Evolutionary conservation across 257 asterid genomes (phyloP).

Genomic region (Fraxinus pennsylvanica): DNA sequence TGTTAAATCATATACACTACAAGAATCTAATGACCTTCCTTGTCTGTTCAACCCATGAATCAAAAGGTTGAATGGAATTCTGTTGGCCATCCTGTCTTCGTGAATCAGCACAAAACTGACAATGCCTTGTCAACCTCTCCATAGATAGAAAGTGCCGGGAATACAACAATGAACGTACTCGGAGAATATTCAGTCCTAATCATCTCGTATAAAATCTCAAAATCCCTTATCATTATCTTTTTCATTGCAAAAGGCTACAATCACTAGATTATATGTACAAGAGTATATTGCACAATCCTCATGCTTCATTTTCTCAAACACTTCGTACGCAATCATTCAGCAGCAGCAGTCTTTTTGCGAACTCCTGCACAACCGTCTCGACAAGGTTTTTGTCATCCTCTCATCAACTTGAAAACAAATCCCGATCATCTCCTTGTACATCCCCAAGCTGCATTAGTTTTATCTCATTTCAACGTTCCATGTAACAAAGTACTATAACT

Average conservation of each 20-base stretch:
- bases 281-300: conserved; percentile 29
- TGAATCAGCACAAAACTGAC: too few relatives aligned
- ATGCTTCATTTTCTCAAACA: conserved; percentile 52
- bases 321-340: conserved; percentile 35
- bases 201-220: conserved; percentile 46
- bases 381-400: conserved; percentile 72
- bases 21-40: conserved; percentile 42
- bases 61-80: conserved; percentile 44
- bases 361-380: conserved; percentile 61
- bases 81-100: background rate
- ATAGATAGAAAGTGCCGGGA: too few relatives aligned
- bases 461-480: conserved; percentile 75
- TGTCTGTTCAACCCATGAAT: conserved; percentile 48
- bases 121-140: too few relatives aligned
- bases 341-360: conserved; percentile 41
- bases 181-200: background rate
- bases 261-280: conserved; percentile 46
- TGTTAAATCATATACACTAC: conserved; percentile 51
- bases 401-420: conserved; percentile 51
- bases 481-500: conserved; percentile 69
- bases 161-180: too few relatives aligned
- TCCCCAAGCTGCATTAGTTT: conserved; percentile 40
- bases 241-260: conserved; percentile 59
- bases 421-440: conserved; percentile 51
- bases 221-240: conserved; percentile 34